phyloP scores from a whole-genome alignment of 306 rosid species.

The Castanea crenata region DNA sequence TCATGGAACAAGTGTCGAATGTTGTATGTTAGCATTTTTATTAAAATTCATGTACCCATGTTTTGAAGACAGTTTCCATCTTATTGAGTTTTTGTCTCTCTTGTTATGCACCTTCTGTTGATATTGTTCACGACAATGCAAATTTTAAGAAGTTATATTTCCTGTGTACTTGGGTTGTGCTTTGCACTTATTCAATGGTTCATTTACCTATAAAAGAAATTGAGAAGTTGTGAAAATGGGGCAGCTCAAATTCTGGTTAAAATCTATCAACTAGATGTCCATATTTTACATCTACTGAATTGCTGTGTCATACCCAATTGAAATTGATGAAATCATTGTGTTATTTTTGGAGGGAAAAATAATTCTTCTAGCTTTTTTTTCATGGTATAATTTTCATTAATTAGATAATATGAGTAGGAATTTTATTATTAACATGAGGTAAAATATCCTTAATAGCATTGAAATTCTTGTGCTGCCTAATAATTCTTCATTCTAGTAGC shows the following conservation, averaged over 20 bases:
- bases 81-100: too few relatives aligned
- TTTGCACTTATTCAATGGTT: too few relatives aligned
- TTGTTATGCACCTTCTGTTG: too few relatives aligned
- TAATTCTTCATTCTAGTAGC: neutral
- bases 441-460: too few relatives aligned
- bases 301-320: neutral
- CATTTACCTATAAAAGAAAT: too few relatives aligned
- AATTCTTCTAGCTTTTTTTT: neutral
- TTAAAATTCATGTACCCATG: neutral
- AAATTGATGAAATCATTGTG: neutral
- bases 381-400: neutral
- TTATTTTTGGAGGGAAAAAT: neutral
- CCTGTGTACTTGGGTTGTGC: too few relatives aligned
- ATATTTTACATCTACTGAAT: neutral
- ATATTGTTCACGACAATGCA: neutral
- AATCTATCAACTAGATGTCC: neutral
- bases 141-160: neutral
- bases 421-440: neutral
- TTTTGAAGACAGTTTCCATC: too few relatives aligned
- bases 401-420: neutral
- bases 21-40: slow-evolving; percentile 32
- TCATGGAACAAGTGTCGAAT: neutral
- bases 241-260: neutral
- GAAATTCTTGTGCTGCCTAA: neutral
- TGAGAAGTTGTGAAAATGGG: neutral